Percentiles rank a stretch among this genome's conserved stretches.
These are phyloP conservation scores for Articulospora tetracladia DNA, from an alignment of 495 filamentous ascomycete species.

Conservation along the genomic window DNA sequence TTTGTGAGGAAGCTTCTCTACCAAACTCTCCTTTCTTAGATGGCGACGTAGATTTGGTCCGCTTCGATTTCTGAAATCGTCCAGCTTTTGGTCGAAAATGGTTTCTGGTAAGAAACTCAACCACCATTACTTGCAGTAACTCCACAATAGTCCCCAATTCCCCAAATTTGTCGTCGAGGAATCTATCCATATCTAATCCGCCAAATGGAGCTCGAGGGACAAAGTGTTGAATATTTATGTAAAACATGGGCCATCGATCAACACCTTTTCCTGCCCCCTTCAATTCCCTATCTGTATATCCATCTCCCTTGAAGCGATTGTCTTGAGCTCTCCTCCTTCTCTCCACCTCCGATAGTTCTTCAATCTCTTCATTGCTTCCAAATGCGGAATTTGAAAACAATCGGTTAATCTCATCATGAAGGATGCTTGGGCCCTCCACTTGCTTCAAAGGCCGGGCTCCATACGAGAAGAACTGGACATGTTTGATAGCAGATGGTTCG, in stretches of 20 bases:
- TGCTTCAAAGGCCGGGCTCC: slow-evolving; percentile 57
- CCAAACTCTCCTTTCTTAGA: not conserved
- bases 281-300: slow-evolving; percentile 52
- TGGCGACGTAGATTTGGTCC: too few species aligned
- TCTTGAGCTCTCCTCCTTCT: slow-evolving; percentile 34
- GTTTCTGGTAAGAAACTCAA: slow-evolving; percentile 65
- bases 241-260: slow-evolving; percentile 91
- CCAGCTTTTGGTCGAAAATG: slow-evolving; percentile 37
- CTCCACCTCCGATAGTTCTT: slow-evolving; percentile 30
- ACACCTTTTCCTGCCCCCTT: slow-evolving; percentile 58
- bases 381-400: slow-evolving; percentile 77
- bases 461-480: slow-evolving; percentile 74
- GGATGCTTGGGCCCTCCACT: slow-evolving; percentile 52
- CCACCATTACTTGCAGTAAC: slow-evolving; percentile 58
- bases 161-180: slow-evolving; percentile 34
- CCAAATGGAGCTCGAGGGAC: not conserved
- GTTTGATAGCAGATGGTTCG: slow-evolving; percentile 63
- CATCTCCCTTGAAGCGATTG: slow-evolving; percentile 40
- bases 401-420: slow-evolving; percentile 78
- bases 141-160: slow-evolving; percentile 46
- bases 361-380: slow-evolving; percentile 52
- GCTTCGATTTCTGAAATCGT: not conserved
- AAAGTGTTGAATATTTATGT: slow-evolving; percentile 61
- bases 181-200: slow-evolving; percentile 14
- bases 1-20: not conserved